phyloP scores from a whole-genome alignment of 139 green algal genomes.

The Micractinium conductrix region DNA sequence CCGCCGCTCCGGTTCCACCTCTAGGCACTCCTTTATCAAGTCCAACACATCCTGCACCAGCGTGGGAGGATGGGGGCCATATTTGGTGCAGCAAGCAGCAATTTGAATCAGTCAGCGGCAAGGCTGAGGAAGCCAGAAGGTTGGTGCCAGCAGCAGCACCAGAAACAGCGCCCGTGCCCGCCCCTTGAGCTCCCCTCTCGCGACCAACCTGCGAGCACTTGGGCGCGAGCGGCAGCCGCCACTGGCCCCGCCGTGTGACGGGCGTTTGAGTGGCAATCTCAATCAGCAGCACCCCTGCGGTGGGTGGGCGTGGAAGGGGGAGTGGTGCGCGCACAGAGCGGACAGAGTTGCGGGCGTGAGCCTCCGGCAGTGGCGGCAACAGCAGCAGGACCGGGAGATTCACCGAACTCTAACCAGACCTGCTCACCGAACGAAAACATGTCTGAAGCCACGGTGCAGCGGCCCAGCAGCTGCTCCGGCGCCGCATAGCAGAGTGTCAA shows the following conservation, averaged over 20 bases:
- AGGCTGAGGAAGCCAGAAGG: too few relatives aligned
- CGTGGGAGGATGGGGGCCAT: too few relatives aligned
- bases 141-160: neutral
- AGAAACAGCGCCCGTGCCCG: neutral
- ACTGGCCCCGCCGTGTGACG: neutral
- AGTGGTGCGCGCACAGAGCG: neutral
- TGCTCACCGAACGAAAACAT: neutral
- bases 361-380: too few relatives aligned
- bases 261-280: neutral
- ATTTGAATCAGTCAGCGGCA: too few relatives aligned
- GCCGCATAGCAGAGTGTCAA: neutral
- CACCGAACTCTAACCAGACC: too few relatives aligned
- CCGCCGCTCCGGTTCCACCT: neutral
- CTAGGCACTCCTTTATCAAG: neutral
- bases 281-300: neutral
- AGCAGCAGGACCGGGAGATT: neutral
- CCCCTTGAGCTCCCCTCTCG: too few relatives aligned
- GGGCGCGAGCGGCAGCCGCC: neutral
- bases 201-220: neutral
- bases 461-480: neutral
- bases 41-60: neutral
- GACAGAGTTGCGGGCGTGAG: neutral
- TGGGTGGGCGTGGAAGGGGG: neutral
- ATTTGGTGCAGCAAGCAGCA: too few relatives aligned
- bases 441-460: neutral